Conservation (phyloP, 371 early-diverging fungal species). For the Thermomucor indicae-seudaticae region DNA sequence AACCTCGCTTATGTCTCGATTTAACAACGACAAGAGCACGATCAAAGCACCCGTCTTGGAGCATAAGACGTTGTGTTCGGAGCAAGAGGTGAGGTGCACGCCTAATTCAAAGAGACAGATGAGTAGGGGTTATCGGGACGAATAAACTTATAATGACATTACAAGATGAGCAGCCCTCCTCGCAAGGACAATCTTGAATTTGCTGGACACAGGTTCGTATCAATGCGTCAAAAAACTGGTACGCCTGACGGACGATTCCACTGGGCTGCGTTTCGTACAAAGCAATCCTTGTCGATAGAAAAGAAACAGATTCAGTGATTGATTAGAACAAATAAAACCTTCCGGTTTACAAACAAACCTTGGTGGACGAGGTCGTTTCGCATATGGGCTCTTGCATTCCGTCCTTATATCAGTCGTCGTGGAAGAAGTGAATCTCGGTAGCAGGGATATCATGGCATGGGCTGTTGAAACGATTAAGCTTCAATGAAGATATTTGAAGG, state of each 20-base stretch:
- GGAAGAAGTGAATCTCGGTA: conserved; percentile 27
- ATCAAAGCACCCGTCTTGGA: conserved; percentile 35
- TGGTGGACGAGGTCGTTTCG: conserved; percentile 30
- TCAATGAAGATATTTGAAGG: background rate
- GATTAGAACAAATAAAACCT: background rate
- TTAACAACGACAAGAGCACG: conserved; percentile 2
- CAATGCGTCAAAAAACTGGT: conserved; percentile 27
- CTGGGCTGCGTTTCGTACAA: conserved; percentile 43
- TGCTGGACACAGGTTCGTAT: conserved; percentile 17
- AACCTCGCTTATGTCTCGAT: too few relatives aligned
- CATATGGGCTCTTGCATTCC: conserved; percentile 48
- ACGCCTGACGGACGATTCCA: conserved; percentile 29
- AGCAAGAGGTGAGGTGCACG: conserved; percentile 31
- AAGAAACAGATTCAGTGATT: background rate
- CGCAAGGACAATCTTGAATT: conserved; percentile 32
- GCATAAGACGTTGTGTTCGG: conserved; percentile 36
- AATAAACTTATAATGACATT: conserved; percentile 10
- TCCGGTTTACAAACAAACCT: conserved; percentile 7
- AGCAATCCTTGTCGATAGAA: conserved; percentile 13
- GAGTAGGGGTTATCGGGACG: background rate
- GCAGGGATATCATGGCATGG: conserved; percentile 32
- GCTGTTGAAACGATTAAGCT: conserved; percentile 9
- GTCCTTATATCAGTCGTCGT: conserved; percentile 24
- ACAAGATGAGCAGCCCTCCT: conserved; percentile 41
- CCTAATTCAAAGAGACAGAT: conserved; percentile 15